Base-by-base conservation (phyloP, 148 eudicot genomes). In the Fagopyrum esculentum region DNA sequence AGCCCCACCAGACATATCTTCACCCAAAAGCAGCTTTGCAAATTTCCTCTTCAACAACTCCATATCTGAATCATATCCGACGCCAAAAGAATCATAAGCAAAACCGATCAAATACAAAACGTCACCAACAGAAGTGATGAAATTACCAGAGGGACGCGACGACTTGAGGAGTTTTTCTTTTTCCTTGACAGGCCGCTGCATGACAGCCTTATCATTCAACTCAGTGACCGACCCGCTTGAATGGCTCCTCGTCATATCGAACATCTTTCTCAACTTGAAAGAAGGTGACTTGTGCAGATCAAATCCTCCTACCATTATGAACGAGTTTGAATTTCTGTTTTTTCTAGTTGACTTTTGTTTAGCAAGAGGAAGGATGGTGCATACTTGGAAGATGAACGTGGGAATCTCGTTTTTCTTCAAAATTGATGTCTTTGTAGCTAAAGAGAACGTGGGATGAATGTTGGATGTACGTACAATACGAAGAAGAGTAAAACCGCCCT, bases 1-100 rank as follows among this genome's bases (percentile, higher is more conserved):
- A 6, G 81, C 81, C 29, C 81, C 80, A 40, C 84, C 84, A 1
- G 81, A 81, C 81, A 78, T 81, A 57, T 81, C 84, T 71, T 81
- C 84, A 17, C 84, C 84, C 48, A 81, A 78, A 6, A 81, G 78
- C 74, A 81, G 69, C 71, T 72, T 78, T 6, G 84, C 78, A 78
- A 81, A 81, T 44, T 59, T 75, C 68, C 75, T 78, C 57, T 81
- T 81, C 81, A 81, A 78, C 76, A 70, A 51, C 13, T 75, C 84
- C 48, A 71, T 61, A 75, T 81, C 84, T 81, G 45, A 16, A 48
- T 22, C 26, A 22, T 22, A 22, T 12, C 6, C 6, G 13, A 48
- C 50, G 1, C 2, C 15, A 7, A 12, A 49, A 49, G 56, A 71
- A 76, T 6, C 59, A 49, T 49, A 3, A 49, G 12, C 52, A 49